Evolutionary conservation across 2,329 filamentous ascomycete genomes (phyloP).

Genomic region (Colletotrichum gloeosporioides): DNA sequence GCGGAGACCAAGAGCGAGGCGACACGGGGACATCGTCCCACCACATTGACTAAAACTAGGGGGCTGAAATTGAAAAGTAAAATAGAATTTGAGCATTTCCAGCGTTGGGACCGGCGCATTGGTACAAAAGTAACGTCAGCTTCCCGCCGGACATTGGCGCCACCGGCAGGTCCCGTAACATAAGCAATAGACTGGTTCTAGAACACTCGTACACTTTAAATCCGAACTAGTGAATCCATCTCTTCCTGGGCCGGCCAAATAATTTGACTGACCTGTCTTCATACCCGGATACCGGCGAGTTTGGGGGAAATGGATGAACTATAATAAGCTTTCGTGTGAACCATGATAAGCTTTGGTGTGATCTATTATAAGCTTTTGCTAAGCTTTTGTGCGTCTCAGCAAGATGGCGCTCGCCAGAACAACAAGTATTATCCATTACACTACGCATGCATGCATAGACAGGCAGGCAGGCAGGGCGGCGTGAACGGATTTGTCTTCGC

Average conservation of each 20-base stretch:
- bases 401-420: background rate
- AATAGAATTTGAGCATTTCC: background rate
- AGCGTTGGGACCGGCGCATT: background rate
- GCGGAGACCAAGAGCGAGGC: no score
- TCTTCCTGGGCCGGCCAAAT: background rate
- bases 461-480: background rate
- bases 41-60: background rate
- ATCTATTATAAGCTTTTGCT: background rate
- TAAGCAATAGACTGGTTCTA: background rate
- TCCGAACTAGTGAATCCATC: background rate
- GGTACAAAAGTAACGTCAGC: background rate
- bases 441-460: background rate
- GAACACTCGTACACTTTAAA: background rate
- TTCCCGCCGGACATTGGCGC: background rate
- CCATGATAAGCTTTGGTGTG: background rate
- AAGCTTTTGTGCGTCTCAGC: background rate
- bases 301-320: background rate
- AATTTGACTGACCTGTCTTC: background rate
- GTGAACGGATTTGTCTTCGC: rapidly evolving
- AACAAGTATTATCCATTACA: background rate
- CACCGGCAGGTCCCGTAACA: background rate
- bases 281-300: no score
- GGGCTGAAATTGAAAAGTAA: background rate
- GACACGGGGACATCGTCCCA: background rate
- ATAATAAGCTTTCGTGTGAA: background rate